phyloP scores from a whole-genome alignment of 2,329 filamentous ascomycete genomes.

The Apiospora saccharicola region DNA sequence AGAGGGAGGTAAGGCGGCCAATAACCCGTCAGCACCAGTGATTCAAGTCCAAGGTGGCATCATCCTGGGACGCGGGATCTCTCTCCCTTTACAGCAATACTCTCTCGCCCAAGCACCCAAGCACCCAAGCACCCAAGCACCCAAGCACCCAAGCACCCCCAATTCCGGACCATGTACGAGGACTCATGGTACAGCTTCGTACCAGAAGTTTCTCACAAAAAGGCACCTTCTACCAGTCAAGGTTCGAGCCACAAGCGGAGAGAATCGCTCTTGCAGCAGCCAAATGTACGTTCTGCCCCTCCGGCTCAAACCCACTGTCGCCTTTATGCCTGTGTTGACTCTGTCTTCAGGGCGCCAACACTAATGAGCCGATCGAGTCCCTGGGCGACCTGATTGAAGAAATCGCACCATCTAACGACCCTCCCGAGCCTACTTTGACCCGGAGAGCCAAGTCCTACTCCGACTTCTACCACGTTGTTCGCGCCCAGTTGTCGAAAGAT shows the following conservation, averaged over 20 bases:
- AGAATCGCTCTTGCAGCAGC: conserved; percentile 73
- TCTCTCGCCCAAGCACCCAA: not conserved
- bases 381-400: conserved; percentile 68
- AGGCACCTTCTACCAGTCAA: conserved; percentile 52
- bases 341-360: conserved; percentile 58
- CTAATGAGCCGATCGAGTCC: conserved; percentile 60
- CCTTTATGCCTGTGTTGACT: not conserved
- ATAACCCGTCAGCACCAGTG: not conserved
- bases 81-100: not conserved
- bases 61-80: not conserved
- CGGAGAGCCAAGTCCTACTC: conserved; percentile 80
- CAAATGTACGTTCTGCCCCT: conserved; percentile 58
- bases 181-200: conserved; percentile 86
- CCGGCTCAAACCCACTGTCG: too few species aligned
- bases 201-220: conserved; percentile 64
- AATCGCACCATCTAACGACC: conserved; percentile 60
- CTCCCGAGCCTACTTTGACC: conserved; percentile 70
- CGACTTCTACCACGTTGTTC: conserved; percentile 73
- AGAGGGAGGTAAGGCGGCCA: conserved; percentile 5
- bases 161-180: conserved; percentile 70
- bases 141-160: not conserved
- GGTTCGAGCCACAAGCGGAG: conserved; percentile 67
- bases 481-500: conserved; percentile 63
- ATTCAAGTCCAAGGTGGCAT: conserved; percentile 16
- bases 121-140: not conserved